These are phyloP conservation scores for Rhododendron griersonianum DNA, from an alignment of 148 eudicot genomes.

Conservation along the genomic window DNA sequence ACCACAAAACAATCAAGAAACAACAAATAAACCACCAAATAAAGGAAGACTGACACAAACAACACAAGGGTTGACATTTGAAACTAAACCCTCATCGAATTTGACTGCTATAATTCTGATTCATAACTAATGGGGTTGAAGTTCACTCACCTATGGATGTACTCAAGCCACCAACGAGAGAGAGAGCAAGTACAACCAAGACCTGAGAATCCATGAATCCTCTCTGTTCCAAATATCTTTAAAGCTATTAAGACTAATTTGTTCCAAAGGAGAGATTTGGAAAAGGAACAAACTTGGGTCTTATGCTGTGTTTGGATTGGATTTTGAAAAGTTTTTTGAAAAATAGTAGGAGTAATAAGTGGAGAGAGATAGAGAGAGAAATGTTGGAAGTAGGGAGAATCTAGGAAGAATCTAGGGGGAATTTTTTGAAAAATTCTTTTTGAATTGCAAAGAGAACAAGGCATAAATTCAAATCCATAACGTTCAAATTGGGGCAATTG, in stretches of 20 bases:
- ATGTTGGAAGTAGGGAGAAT: no score
- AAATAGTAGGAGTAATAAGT: no score
- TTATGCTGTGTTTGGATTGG: no score
- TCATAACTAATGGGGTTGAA: not conserved
- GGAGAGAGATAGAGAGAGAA: no score
- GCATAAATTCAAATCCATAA: not conserved
- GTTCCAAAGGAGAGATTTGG: not conserved
- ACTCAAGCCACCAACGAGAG: constrained; percentile 93
- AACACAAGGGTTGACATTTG: not conserved
- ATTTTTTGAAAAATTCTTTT: no score
- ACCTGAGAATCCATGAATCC: constrained; percentile 82
- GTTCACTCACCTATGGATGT: constrained; percentile 68
- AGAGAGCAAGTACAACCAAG: constrained; percentile 83
- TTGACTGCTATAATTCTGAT: not conserved
- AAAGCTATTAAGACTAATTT: constrained; percentile 1
- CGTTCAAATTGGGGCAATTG: not conserved
- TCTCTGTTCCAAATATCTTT: constrained; percentile 8
- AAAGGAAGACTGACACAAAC: no score
- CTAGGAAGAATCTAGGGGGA: no score
- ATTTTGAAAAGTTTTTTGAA: no score
- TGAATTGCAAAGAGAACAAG: no score
- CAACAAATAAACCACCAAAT: no score
- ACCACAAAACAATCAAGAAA: not conserved
- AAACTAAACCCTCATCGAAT: not conserved
- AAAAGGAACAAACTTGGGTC: not conserved